A percentile compares a stretch with the other conserved stretches of the same genome.
Conservation (phyloP, 1,139 yeast species). For the Taphrina flavorubra region DNA sequence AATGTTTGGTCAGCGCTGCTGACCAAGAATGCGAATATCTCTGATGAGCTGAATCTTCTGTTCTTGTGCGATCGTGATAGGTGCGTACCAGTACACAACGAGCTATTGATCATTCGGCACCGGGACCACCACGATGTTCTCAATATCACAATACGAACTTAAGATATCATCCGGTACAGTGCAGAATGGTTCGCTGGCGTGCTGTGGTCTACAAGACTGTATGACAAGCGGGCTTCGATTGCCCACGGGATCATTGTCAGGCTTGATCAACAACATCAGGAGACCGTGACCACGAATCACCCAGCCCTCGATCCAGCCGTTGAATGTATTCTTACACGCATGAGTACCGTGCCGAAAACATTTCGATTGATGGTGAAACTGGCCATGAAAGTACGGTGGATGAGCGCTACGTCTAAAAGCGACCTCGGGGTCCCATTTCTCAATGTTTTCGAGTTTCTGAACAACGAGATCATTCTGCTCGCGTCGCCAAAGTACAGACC, state of each 20-base stretch:
- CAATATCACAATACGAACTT: background rate
- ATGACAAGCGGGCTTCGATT: background rate
- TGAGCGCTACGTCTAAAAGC: background rate
- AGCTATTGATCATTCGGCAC: background rate
- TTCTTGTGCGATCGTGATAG: no score
- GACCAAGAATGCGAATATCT: no score
- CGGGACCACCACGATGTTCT: background rate
- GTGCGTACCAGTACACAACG: no score
- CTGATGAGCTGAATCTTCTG: no score
- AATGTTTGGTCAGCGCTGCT: no score
- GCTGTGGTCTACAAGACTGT: background rate
- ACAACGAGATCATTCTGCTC: background rate
- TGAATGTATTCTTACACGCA: slow-evolving; percentile 1
- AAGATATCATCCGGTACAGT: background rate
- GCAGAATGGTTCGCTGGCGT: background rate
- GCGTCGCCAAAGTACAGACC: slow-evolving; percentile 2
- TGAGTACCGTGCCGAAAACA: background rate
- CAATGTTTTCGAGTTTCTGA: background rate
- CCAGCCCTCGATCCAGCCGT: slow-evolving; percentile 3
- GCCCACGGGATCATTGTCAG: background rate
- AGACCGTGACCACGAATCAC: background rate
- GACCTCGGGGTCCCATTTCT: background rate
- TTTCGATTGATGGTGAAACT: background rate
- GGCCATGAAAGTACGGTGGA: background rate
- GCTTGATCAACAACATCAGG: background rate